Conservation (phyloP, 768 basidiomycete species). For the Panaeolus cyanescens region DNA sequence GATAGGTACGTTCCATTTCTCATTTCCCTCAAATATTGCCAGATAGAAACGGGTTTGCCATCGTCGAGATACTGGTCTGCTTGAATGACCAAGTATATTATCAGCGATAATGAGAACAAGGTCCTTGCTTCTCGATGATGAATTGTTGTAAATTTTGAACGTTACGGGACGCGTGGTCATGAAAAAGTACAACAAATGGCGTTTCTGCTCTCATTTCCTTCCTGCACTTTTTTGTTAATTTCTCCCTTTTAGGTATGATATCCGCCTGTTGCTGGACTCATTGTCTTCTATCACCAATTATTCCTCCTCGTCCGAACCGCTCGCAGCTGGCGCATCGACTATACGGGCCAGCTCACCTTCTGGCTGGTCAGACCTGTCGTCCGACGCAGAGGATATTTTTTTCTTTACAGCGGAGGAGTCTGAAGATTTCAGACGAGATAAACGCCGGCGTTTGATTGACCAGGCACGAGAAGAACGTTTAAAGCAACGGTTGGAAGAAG, state of each 20-base stretch:
- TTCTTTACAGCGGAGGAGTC: slow-evolving; percentile 70
- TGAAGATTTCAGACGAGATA: slow-evolving; percentile 66
- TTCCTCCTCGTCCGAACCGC: background rate
- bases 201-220: slow-evolving; percentile 20
- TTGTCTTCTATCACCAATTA: slow-evolving; percentile 23
- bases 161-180: too few species aligned
- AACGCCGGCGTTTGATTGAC: slow-evolving; percentile 65
- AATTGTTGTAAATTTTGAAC: slow-evolving; percentile 4
- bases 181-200: background rate
- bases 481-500: slow-evolving; percentile 50
- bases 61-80: background rate
- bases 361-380: slow-evolving; percentile 86
- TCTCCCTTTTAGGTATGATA: slow-evolving; percentile 67
- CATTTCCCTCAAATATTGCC: background rate
- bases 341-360: slow-evolving; percentile 44
- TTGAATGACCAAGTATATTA: background rate
- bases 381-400: slow-evolving; percentile 85
- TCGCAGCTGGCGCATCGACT: slow-evolving; percentile 5
- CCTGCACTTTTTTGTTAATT: slow-evolving; percentile 13
- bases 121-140: background rate
- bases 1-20: slow-evolving; percentile 71
- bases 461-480: slow-evolving; percentile 66
- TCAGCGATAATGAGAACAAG: background rate
- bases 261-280: slow-evolving; percentile 69
- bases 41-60: background rate